A percentile compares a stretch with the other conserved stretches of the same genome.
Evolutionary conservation across 768 basidiomycete genomes (phyloP).

Genomic region (Cyclocybe cylindracea): DNA sequence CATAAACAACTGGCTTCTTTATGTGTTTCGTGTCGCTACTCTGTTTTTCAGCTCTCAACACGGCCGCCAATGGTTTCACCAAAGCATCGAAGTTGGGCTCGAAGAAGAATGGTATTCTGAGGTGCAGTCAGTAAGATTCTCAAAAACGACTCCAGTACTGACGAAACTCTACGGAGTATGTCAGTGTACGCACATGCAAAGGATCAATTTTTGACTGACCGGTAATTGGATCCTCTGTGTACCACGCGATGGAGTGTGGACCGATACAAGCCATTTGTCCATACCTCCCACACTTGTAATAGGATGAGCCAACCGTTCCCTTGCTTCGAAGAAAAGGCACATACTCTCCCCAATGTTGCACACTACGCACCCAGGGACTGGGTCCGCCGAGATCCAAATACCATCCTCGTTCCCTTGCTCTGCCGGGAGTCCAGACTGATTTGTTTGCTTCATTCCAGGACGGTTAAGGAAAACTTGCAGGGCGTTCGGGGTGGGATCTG

Average conservation of each 20-base stretch:
- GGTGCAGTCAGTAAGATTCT: constrained; percentile 4
- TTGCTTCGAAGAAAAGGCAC: constrained; percentile 20
- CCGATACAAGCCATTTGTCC: constrained; percentile 83
- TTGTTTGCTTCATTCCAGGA: constrained; percentile 30
- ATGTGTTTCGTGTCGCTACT: constrained; percentile 11
- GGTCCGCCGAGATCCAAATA: constrained; percentile 83
- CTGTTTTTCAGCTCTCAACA: constrained; percentile 40
- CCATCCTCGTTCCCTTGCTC: constrained; percentile 62
- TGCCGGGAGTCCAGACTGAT: constrained; percentile 37
- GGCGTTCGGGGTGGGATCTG: constrained; percentile 78
- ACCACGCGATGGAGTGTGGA: constrained; percentile 91
- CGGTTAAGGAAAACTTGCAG: constrained; percentile 76
- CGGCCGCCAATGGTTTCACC: constrained; percentile 66
- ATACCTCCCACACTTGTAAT: constrained; percentile 83
- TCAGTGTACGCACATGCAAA: background rate
- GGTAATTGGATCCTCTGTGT: constrained; percentile 72
- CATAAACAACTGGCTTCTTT: constrained; percentile 62
- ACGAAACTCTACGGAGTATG: constrained; percentile 63
- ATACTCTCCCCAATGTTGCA: constrained; percentile 92
- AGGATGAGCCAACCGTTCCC: background rate
- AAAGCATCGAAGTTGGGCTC: constrained; percentile 84
- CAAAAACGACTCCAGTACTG: constrained; percentile 26
- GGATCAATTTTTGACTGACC: constrained; percentile 27
- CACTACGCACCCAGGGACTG: constrained; percentile 79
- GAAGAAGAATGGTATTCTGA: constrained; percentile 89